A percentile compares a stretch with the other conserved stretches of the same genome.
phyloP scores from a whole-genome alignment of 106 monocot species.

The Agapanthus africanus region DNA sequence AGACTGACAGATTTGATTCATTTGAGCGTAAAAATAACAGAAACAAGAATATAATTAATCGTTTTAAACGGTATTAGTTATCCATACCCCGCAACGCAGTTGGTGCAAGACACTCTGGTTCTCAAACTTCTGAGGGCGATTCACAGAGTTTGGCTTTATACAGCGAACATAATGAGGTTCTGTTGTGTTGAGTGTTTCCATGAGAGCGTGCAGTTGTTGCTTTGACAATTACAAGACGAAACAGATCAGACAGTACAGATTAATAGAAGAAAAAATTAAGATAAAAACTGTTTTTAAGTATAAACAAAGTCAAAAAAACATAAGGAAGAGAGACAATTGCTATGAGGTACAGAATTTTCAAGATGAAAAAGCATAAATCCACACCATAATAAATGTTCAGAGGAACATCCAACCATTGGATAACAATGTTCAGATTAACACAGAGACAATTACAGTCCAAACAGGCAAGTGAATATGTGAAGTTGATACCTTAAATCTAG shows the following conservation, averaged over 20 bases:
- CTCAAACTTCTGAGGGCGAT: constrained; percentile 85
- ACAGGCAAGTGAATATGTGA: neutral
- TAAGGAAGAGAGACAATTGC: neutral
- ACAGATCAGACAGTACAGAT: neutral
- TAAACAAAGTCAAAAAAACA: neutral
- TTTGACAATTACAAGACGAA: constrained; percentile 15
- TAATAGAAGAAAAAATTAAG: neutral
- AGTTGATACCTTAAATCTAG: constrained; percentile 90
- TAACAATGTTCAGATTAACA: neutral
- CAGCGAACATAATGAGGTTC: constrained; percentile 97
- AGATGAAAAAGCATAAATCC: neutral
- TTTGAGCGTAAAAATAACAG: neutral
- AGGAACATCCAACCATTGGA: too few relatives aligned
- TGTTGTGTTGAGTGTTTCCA: constrained; percentile 89
- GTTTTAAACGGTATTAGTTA: neutral
- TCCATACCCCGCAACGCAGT: constrained; percentile 86
- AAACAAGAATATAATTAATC: neutral
- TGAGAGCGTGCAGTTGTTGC: constrained; percentile 97
- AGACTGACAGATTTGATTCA: neutral
- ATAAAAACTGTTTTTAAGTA: neutral
- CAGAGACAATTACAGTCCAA: neutral
- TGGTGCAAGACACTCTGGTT: constrained; percentile 93
- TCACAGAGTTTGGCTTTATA: constrained; percentile 90
- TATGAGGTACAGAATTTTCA: neutral
- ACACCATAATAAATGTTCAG: too few relatives aligned